These are phyloP conservation scores for Silybum marianum DNA, from an alignment of 129 eudicot species.

Conservation along the genomic window DNA sequence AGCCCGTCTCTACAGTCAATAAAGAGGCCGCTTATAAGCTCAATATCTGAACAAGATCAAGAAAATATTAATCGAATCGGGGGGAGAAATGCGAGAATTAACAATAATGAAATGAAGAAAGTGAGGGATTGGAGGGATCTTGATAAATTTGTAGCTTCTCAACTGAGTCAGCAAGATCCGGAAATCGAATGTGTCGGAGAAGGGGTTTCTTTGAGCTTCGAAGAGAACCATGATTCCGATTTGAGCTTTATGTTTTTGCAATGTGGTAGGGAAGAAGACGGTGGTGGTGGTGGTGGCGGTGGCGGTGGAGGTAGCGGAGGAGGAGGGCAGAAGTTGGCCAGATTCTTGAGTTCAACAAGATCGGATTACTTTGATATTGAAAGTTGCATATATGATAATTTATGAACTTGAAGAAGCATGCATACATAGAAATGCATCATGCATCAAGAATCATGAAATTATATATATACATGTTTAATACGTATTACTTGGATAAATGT, in stretches of 20 bases:
- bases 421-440: constrained; percentile 5
- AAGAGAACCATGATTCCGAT: constrained; percentile 18
- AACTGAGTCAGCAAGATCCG: constrained; percentile 81
- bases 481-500: constrained; percentile 18
- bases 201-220: constrained; percentile 27
- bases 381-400: constrained; percentile 65
- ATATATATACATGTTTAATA: constrained; percentile 17
- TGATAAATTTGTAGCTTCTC: constrained; percentile 97
- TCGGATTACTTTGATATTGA: constrained; percentile 62
- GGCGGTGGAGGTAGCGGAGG: background rate
- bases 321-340: constrained; percentile 43
- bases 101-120: constrained; percentile 21
- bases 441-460: constrained; percentile 5
- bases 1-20: constrained; percentile 54
- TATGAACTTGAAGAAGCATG: constrained; percentile 27
- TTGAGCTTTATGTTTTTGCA: constrained; percentile 11
- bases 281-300: constrained; percentile 22
- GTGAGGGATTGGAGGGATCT: constrained; percentile 94
- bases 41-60: constrained; percentile 26
- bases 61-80: constrained; percentile 16
- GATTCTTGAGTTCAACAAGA: constrained; percentile 58
- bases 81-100: constrained; percentile 5
- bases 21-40: constrained; percentile 45
- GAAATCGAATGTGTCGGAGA: too few species aligned
- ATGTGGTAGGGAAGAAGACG: constrained; percentile 43